A percentile compares a stretch with the other conserved stretches of the same genome.
Evolutionary conservation across 257 asterid species (phyloP).

Genomic region (Salvia hispanica): DNA sequence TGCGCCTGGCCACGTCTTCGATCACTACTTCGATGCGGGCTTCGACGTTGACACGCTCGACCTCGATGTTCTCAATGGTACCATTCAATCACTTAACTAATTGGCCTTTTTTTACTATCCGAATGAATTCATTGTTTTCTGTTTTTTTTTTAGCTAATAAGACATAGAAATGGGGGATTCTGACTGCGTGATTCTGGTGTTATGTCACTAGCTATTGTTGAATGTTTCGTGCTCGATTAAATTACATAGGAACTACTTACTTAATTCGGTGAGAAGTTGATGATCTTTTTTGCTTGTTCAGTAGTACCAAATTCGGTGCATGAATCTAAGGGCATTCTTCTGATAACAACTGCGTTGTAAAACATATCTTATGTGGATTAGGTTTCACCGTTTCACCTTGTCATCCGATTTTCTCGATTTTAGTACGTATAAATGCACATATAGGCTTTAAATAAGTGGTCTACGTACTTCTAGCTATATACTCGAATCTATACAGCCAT

Average conservation of each 20-base stretch:
- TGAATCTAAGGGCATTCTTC: too few relatives aligned
- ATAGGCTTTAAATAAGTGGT: background rate
- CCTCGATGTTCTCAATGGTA: slow-evolving; percentile 91
- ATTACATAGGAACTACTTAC: background rate
- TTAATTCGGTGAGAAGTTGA: background rate
- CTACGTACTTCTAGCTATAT: background rate
- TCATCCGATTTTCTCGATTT: background rate
- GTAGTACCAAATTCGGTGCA: slow-evolving; percentile 9
- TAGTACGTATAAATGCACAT: background rate
- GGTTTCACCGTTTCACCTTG: background rate
- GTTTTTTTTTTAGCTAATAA: background rate
- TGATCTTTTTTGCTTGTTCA: background rate
- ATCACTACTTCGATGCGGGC: slow-evolving; percentile 85
- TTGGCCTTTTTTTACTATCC: background rate
- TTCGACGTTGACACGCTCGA: slow-evolving; percentile 94
- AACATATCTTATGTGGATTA: too few relatives aligned
- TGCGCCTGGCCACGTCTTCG: slow-evolving; percentile 88
- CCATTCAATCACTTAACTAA: background rate
- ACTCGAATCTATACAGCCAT: background rate
- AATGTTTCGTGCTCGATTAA: slow-evolving; percentile 26
- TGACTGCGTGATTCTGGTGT: background rate
- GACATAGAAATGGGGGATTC: background rate
- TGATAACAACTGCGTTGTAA: too few relatives aligned
- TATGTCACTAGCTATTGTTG: background rate
- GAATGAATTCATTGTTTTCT: background rate